phyloP scores from a whole-genome alignment of 345 rosid species.

The Melaleuca quinquenervia region DNA sequence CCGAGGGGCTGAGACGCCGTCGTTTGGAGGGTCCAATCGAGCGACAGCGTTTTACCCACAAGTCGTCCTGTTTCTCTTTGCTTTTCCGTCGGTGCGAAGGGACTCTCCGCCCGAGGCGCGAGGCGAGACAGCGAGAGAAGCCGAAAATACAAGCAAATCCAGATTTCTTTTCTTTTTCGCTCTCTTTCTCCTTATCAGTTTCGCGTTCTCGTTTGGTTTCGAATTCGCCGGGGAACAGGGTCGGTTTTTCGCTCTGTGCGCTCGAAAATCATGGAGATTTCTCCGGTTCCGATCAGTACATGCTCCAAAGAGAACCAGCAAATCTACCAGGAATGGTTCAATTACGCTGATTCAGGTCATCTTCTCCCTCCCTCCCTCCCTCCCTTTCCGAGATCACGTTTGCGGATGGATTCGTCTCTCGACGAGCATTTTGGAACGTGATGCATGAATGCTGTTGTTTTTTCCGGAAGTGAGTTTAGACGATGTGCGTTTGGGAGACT shows the following conservation, averaged over 20 bases:
- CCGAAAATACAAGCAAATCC: neutral
- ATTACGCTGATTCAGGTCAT: conserved; percentile 72
- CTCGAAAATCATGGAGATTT: conserved; percentile 51
- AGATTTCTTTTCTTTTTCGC: no score
- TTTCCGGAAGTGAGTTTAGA: neutral
- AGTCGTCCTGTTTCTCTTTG: neutral
- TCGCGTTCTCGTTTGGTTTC: neutral
- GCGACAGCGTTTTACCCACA: neutral
- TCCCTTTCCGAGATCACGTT: neutral
- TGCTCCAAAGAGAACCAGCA: conserved; percentile 72
- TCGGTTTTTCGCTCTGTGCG: neutral
- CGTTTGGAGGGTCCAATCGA: neutral
- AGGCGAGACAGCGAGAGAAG: neutral
- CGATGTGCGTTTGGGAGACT: neutral
- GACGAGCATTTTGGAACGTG: neutral
- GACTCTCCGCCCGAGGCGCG: neutral
- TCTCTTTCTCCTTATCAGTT: neutral
- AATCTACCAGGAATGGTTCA: conserved; percentile 87
- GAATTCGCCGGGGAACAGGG: neutral
- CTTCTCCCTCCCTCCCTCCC: neutral
- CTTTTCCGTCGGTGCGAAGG: neutral
- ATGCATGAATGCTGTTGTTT: neutral
- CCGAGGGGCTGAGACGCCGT: neutral
- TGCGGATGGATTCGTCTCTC: accelerated
- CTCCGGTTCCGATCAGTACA: conserved; percentile 41